Conservation (phyloP, 208 protist species). For the Herpetomonas tarakana region DNA sequence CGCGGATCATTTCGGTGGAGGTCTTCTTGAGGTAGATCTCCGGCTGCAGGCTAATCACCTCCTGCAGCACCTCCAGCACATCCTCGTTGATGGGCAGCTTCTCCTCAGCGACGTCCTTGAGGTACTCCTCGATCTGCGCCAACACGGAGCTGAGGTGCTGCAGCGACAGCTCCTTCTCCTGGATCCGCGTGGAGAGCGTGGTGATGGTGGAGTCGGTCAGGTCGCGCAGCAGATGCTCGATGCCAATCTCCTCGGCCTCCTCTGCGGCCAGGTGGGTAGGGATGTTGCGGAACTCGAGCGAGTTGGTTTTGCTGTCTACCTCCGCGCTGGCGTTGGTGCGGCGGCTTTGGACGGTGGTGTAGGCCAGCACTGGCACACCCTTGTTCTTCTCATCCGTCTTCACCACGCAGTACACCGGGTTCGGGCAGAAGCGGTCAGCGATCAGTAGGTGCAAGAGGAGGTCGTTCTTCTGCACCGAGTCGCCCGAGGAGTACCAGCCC, state of each 20-base stretch:
- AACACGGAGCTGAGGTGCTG: slow-evolving; percentile 89
- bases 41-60: slow-evolving; percentile 85
- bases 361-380: slow-evolving; percentile 85
- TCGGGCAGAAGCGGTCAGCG: slow-evolving; percentile 87
- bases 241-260: slow-evolving; percentile 99
- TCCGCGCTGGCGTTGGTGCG: slow-evolving; percentile 25
- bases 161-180: slow-evolving; percentile 93
- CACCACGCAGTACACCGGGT: slow-evolving; percentile 92
- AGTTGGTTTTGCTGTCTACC: slow-evolving; percentile 15
- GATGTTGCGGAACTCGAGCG: slow-evolving; percentile 90
- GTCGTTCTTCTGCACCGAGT: slow-evolving; percentile 94
- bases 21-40: slow-evolving; percentile 80
- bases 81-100: slow-evolving; percentile 80
- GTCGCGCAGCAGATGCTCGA: slow-evolving; percentile 99
- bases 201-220: slow-evolving; percentile 96
- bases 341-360: slow-evolving; percentile 86
- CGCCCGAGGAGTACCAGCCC: slow-evolving; percentile 99
- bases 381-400: slow-evolving; percentile 89
- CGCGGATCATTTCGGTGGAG: slow-evolving; percentile 84
- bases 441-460: slow-evolving; percentile 98
- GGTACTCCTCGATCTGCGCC: slow-evolving; percentile 90
- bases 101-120: slow-evolving; percentile 75
- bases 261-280: slow-evolving; percentile 94
- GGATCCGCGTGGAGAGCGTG: slow-evolving; percentile 94
- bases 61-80: slow-evolving; percentile 84